phyloP scores from a whole-genome alignment of 164 flowering plant genomes.

The Stephania cephalantha region DNA sequence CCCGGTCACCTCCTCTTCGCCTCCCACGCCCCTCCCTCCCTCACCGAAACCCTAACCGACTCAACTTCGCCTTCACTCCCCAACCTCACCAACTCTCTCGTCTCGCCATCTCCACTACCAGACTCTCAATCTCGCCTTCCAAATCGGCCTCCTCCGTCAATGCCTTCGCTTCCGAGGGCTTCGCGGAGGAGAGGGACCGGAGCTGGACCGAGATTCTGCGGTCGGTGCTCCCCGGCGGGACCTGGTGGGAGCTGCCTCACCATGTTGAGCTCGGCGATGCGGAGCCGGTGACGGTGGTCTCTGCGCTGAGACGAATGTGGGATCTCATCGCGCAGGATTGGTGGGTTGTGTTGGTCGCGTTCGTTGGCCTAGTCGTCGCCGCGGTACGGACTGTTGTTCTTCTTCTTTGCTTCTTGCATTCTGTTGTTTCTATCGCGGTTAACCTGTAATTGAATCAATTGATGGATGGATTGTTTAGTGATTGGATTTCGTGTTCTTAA shows the following conservation, averaged over 20 bases:
- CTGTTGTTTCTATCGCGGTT: neutral
- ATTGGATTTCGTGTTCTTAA: too few relatives aligned
- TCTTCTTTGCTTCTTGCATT: neutral
- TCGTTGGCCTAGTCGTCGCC: conserved; percentile 55
- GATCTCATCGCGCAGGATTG: conserved; percentile 59
- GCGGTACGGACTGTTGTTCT: conserved; percentile 40
- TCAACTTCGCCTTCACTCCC: neutral
- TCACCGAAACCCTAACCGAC: neutral
- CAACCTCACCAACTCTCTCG: conserved; percentile 11
- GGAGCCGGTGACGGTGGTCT: conserved; percentile 59
- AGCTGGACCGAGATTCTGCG: conserved; percentile 28
- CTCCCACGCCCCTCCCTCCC: neutral
- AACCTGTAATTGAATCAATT: neutral
- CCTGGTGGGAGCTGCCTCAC: conserved; percentile 67
- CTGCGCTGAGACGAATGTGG: conserved; percentile 81
- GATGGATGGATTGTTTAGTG: too few relatives aligned
- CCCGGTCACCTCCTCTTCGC: neutral
- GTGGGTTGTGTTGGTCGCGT: conserved; percentile 67
- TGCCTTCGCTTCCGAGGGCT: conserved; percentile 30
- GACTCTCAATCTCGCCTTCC: conserved; percentile 5
- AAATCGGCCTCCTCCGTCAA: conserved; percentile 38
- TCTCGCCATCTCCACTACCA: neutral
- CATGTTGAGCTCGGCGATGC: conserved; percentile 31
- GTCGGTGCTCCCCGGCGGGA: conserved; percentile 68
- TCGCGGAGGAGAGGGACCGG: conserved; percentile 5